Percentiles rank a stretch among this genome's conserved stretches.
phyloP scores from a whole-genome alignment of 441 rosid species.

The Macaranga tanarius region DNA sequence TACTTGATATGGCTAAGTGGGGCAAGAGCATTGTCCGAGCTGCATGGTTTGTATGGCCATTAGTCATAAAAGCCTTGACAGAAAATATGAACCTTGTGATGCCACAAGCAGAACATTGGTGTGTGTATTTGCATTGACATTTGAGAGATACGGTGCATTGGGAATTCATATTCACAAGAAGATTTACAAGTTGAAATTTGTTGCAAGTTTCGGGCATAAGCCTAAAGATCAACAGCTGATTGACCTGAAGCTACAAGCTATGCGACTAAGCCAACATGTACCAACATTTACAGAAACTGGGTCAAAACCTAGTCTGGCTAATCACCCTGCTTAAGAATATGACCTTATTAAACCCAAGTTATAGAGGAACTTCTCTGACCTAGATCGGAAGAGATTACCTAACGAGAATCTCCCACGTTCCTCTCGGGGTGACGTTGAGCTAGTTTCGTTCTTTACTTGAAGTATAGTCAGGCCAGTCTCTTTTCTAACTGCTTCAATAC shows the following conservation, averaged over 20 bases:
- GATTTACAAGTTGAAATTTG: conserved; percentile 26
- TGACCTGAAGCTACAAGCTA: conserved; percentile 21
- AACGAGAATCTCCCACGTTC: conserved; percentile 58
- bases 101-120: neutral
- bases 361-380: conserved; percentile 75
- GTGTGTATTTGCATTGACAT: conserved; percentile 20
- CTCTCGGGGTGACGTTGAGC: conserved; percentile 34
- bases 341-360: conserved; percentile 66
- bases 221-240: conserved; percentile 31
- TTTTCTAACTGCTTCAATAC: conserved; percentile 61
- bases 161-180: conserved; percentile 23
- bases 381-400: conserved; percentile 61
- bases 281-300: conserved; percentile 24
- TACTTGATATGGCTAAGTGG: neutral
- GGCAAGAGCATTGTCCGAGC: neutral
- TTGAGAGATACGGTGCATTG: neutral
- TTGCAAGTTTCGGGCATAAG: conserved; percentile 11
- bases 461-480: conserved; percentile 64
- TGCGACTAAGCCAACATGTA: conserved; percentile 19
- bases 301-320: conserved; percentile 18
- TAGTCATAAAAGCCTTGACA: neutral
- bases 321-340: conserved; percentile 42
- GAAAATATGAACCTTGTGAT: neutral
- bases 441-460: conserved; percentile 48
- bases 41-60: neutral